A percentile compares a stretch with the other conserved stretches of the same genome.
phyloP scores from a whole-genome alignment of 2,329 filamentous ascomycete species.

The Apiospora malaysiana region DNA sequence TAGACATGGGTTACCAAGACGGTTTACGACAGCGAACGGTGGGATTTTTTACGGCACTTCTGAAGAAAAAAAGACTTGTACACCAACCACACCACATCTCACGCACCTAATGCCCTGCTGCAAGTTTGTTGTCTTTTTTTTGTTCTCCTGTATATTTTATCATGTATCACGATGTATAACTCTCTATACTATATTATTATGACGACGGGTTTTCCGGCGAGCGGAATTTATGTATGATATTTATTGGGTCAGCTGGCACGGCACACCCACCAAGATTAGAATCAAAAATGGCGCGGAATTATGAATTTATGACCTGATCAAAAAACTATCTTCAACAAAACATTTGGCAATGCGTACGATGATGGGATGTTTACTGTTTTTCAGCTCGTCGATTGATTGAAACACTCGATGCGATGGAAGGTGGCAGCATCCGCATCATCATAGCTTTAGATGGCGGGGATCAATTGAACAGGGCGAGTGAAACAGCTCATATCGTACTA shows the following conservation, averaged over 20 bases:
- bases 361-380: not conserved
- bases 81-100: not conserved
- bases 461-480: not conserved
- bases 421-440: not conserved
- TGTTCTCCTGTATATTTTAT: conserved; percentile 20
- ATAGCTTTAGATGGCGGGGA: not conserved
- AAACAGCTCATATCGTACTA: conserved; percentile 18
- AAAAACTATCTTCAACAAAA: not conserved
- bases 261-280: not conserved
- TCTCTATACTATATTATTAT: conserved; percentile 4
- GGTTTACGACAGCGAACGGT: conserved; percentile 1
- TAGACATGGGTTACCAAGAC: conserved; percentile 6
- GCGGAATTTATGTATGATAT: not conserved
- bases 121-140: conserved; percentile 19
- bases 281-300: conserved; percentile 10
- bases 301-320: conserved; percentile 15
- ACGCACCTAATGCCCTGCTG: not conserved
- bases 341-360: not conserved
- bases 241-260: not conserved
- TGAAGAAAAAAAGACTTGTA: not conserved
- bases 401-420: not conserved
- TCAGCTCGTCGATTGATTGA: not conserved
- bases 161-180: conserved; percentile 18
- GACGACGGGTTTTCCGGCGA: not conserved
- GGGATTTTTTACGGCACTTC: not conserved